These are phyloP conservation scores for Rhodotorula graminis DNA, from an alignment of 768 basidiomycete species.

Conservation along the genomic window DNA sequence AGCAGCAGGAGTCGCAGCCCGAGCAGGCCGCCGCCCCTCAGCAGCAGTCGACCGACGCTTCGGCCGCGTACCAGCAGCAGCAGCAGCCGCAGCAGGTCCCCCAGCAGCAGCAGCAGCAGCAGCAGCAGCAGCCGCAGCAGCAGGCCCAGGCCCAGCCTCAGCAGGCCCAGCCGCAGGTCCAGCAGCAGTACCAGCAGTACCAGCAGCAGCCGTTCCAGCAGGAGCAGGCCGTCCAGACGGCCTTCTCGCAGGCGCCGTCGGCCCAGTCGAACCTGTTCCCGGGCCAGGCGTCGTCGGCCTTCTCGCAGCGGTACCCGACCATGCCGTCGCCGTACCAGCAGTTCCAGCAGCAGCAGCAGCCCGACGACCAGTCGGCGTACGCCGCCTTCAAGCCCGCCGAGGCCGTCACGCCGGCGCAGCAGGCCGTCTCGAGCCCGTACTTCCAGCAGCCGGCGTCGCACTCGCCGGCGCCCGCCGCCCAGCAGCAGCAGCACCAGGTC, in stretches of 20 bases:
- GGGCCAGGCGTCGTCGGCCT: constrained; percentile 17
- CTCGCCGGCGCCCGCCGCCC: constrained; percentile 34
- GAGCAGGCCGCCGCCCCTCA: neutral
- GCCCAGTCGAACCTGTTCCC: constrained; percentile 21
- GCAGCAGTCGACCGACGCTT: neutral
- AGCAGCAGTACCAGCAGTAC: neutral
- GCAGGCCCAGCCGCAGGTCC: constrained; percentile 2
- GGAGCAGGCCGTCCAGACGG: constrained; percentile 22
- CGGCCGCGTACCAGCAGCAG: neutral
- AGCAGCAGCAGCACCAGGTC: constrained; percentile 25
- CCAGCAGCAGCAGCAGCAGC: neutral
- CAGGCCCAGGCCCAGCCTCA: constrained; percentile 6
- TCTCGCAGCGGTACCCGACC: constrained; percentile 29
- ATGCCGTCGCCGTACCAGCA: constrained; percentile 28
- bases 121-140: constrained; percentile 10
- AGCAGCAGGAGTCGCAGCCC: neutral
- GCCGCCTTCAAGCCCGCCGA: constrained; percentile 34
- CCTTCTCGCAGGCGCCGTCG: constrained; percentile 15
- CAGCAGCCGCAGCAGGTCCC: neutral
- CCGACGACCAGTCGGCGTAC: constrained; percentile 5
- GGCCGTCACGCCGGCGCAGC: constrained; percentile 1
- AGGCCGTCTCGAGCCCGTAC: constrained; percentile 32
- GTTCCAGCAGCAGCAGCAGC: constrained; percentile 14
- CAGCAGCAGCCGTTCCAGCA: constrained; percentile 4
- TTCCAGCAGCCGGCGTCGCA: constrained; percentile 37